Base-by-base conservation (phyloP, 1,284 basidiomycete species). In the Cryptococcus sp. region DNA sequence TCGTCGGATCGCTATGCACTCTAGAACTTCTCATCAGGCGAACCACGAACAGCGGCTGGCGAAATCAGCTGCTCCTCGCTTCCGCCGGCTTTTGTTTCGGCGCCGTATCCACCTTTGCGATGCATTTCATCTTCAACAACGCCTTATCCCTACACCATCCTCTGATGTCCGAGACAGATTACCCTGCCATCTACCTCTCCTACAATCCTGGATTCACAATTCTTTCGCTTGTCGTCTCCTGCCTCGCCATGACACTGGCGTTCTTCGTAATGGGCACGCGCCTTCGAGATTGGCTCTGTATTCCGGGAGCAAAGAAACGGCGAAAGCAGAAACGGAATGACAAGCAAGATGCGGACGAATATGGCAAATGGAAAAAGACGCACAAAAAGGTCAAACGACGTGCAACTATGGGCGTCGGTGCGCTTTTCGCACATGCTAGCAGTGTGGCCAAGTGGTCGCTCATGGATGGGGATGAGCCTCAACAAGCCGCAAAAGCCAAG, bases 81-180 rank as follows among this genome's bases (percentile, higher is more conserved):
- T 67, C 73, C 1, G 79, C 79, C 0, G 80, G 79, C 1, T 64
- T 78, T 25, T 76, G 76, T 39, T 81, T 81, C 53, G 80, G 80
- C 11, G 70, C 73, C 5, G 78, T 80, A 3, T 79, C 79, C 20
- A 79, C 78, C 8, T 81, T 79, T 52, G 74, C 74, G 53, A 78
- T 79, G 77, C 77, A 79, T 61, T 79, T 79, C 62, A 67, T 80
- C 62, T 79, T 79, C 54, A 81, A 81, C 70, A 78, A 79, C 56
- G 68, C 78, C 6, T 67, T 81, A 10, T 70, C 73, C 0, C 69
- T 80, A 1, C 70, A 74, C 44, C 70, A 75, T 51, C 75, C 78
- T 2, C 55, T 62, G 19, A 55, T 68, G 29, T 50, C 54, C n/a
- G 48, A 57, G 20, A 54, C 61, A 3, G 45, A 52, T 22, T 68